These are phyloP conservation scores for Talaromyces islandicus DNA, from an alignment of 2,329 filamentous ascomycete genomes.

Conservation along the genomic window DNA sequence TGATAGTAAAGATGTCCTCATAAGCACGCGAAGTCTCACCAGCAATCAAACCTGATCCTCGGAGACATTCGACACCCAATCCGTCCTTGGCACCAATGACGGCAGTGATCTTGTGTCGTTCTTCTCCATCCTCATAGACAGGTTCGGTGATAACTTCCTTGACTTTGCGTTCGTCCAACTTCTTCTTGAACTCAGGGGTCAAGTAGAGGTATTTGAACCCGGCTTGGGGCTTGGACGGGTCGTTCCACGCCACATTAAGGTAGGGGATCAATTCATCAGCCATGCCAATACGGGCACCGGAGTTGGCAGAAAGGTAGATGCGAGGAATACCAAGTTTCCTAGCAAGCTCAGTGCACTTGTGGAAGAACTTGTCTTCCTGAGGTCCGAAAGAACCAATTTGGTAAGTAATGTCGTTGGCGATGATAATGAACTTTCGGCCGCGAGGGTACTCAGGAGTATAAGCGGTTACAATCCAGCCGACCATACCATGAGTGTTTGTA, in stretches of 20 bases:
- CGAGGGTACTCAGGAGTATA: conserved; percentile 92
- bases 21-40: conserved; percentile 96
- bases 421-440: conserved; percentile 87
- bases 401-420: conserved; percentile 99
- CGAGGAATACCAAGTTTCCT: conserved; percentile 91
- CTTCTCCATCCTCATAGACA: conserved; percentile 79
- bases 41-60: conserved; percentile 95
- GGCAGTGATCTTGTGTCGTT: conserved; percentile 87
- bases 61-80: conserved; percentile 93
- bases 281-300: conserved; percentile 92
- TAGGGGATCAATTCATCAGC: conserved; percentile 95
- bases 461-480: conserved; percentile 93
- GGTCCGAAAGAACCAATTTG: conserved; percentile 98
- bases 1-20: conserved; percentile 98
- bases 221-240: conserved; percentile 68
- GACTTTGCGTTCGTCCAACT: conserved; percentile 71
- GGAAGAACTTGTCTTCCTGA: conserved; percentile 95
- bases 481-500: conserved; percentile 96
- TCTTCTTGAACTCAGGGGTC: conserved; percentile 75
- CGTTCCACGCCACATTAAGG: conserved; percentile 97
- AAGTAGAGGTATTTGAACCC: conserved; percentile 98
- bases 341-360: conserved; percentile 96
- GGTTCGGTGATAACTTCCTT: conserved; percentile 83
- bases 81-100: conserved; percentile 91
- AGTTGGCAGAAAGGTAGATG: conserved; percentile 98